Evolutionary conservation across 768 basidiomycete genomes (phyloP).

Genomic region (Termitomyces sp.): DNA sequence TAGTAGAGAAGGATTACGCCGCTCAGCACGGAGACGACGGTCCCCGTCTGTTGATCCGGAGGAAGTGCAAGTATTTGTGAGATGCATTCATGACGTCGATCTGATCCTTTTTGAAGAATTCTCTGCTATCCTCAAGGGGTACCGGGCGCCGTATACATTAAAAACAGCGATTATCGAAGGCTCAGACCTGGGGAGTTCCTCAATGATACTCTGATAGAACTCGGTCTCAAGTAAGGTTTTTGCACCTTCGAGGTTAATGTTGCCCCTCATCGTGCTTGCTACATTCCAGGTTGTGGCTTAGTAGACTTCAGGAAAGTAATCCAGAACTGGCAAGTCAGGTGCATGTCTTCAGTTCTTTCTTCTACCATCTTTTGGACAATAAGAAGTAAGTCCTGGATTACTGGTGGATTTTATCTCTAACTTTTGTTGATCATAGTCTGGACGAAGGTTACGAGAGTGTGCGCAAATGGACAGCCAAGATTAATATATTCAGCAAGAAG

Average conservation of each 20-base stretch:
- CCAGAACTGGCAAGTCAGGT: slow-evolving; percentile 66
- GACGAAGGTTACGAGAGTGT: slow-evolving; percentile 79
- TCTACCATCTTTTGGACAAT: slow-evolving; percentile 88
- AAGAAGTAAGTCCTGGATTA: slow-evolving; percentile 41
- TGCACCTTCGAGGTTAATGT: background rate
- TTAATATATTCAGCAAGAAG: slow-evolving; percentile 86
- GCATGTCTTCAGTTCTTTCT: slow-evolving; percentile 95
- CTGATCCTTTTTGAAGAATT: slow-evolving; percentile 41
- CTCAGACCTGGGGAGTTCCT: slow-evolving; percentile 79
- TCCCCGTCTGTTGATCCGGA: slow-evolving; percentile 41
- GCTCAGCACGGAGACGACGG: slow-evolving; percentile 16
- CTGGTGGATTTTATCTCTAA: slow-evolving; percentile 1
- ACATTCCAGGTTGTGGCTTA: slow-evolving; percentile 60
- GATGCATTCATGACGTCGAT: background rate
- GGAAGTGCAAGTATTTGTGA: slow-evolving; percentile 49
- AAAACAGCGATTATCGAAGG: slow-evolving; percentile 69
- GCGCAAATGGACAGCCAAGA: slow-evolving; percentile 88
- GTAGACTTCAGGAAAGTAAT: slow-evolving; percentile 44
- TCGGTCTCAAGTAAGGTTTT: slow-evolving; percentile 77
- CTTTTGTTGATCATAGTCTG: slow-evolving; percentile 25
- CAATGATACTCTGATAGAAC: slow-evolving; percentile 96
- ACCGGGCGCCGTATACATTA: slow-evolving; percentile 77
- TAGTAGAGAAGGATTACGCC: slow-evolving; percentile 2
- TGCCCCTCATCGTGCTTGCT: slow-evolving; percentile 1
- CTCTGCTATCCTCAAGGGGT: slow-evolving; percentile 68